Evolutionary conservation across 805 yeast species (phyloP).

Genomic region (Wickerhamomyces queroliae): DNA sequence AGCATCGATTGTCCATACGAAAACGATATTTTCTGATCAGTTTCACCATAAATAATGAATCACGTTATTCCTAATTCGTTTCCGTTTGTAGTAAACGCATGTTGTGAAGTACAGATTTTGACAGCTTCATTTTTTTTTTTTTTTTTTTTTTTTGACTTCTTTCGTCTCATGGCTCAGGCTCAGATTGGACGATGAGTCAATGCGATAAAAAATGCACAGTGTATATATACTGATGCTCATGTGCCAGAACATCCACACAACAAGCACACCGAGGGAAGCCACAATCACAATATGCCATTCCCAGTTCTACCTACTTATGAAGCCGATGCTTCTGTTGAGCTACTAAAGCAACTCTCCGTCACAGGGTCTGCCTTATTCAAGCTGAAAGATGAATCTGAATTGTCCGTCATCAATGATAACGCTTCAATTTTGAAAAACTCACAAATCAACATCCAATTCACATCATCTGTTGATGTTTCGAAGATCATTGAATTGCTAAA

Average conservation of each 20-base stretch:
- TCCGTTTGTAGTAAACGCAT: neutral
- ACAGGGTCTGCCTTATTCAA: slow-evolving; percentile 22
- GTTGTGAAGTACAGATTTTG: neutral
- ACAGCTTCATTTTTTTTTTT: neutral
- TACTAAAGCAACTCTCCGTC: slow-evolving; percentile 13
- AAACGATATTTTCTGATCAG: slow-evolving; percentile 18
- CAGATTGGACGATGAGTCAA: neutral
- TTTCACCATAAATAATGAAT: neutral
- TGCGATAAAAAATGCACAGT: neutral
- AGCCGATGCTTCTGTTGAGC: slow-evolving; percentile 5
- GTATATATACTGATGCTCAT: no score
- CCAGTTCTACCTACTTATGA: slow-evolving; percentile 32
- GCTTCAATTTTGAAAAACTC: slow-evolving; percentile 10
- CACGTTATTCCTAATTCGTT: neutral
- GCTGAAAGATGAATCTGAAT: slow-evolving; percentile 15
- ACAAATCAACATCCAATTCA: slow-evolving; percentile 22
- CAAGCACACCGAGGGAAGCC: neutral
- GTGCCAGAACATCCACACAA: neutral
- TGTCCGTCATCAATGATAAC: slow-evolving; percentile 14
- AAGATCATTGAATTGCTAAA: slow-evolving; percentile 48
- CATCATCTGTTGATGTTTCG: slow-evolving; percentile 32
- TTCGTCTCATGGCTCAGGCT: neutral
- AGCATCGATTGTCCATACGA: slow-evolving; percentile 84
- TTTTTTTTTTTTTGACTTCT: no score
- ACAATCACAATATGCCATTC: slow-evolving; percentile 24